Percentiles rank a stretch among this genome's conserved stretches.
These are phyloP conservation scores for Begonia loranthoides DNA, from an alignment of 306 rosid genomes.

Conservation along the genomic window DNA sequence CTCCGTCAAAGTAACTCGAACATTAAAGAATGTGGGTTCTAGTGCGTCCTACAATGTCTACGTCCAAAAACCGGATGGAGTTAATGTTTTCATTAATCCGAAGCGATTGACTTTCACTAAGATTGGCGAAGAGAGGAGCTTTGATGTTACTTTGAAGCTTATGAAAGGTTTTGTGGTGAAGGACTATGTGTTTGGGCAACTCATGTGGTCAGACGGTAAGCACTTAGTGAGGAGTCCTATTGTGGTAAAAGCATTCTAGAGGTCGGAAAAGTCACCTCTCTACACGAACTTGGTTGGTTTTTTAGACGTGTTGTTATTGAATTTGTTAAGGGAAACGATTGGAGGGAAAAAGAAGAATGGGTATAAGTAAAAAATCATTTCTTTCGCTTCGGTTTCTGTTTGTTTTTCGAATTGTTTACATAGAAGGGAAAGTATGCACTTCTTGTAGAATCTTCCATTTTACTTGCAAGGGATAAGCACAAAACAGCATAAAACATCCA, in stretches of 20 bases:
- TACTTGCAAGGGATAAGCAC: no score
- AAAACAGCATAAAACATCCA: no score
- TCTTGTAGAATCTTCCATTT: no score
- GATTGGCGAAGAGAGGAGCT: conserved; percentile 56
- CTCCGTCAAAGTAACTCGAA: conserved; percentile 44
- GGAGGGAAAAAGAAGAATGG: no score
- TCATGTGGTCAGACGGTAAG: conserved; percentile 73
- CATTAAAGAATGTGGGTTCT: conserved; percentile 58
- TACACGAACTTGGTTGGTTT: no score
- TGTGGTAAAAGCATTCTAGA: conserved; percentile 41
- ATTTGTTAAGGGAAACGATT: no score
- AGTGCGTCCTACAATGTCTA: conserved; percentile 42
- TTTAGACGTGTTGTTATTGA: no score
- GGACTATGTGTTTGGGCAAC: conserved; percentile 50
- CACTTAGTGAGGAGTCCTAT: conserved; percentile 69
- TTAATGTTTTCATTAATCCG: conserved; percentile 43
- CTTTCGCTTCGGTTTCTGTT: no score
- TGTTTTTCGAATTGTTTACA: no score
- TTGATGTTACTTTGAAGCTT: conserved; percentile 28
- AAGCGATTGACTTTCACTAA: conserved; percentile 36
- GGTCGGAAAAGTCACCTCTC: not conserved
- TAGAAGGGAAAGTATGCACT: no score
- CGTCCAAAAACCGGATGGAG: conserved; percentile 36
- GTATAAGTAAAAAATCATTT: no score
- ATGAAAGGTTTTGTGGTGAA: conserved; percentile 17